Evolutionary conservation across 2,329 filamentous ascomycete genomes (phyloP), one percentile per base, ranked within the genome.

Genomic region (Albifimbria verrucaria): DNA sequence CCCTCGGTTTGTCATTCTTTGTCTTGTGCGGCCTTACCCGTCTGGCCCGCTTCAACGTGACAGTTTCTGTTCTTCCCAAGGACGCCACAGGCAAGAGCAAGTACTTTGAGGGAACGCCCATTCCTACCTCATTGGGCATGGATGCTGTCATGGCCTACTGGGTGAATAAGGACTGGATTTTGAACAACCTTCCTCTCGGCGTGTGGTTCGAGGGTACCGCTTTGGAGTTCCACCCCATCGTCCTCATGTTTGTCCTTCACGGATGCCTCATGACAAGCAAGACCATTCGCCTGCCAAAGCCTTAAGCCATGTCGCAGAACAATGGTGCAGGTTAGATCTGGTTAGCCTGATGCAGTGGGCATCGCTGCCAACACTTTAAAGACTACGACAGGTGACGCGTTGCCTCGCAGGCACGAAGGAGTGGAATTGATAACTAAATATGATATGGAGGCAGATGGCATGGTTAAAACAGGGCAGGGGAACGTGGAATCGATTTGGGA

Each of bases 41-140:
- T 48, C 85, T 99, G 11, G 94, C 94, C 45, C 89, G 94, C 59
- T 99, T 99, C 85, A 99, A 99, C 72, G 94, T 99, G 49, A 97
- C 94, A 11, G 92, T 94, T 36, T 81, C 86, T 32, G 86, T 87
- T 61, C 83, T 99, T 12, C 94, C 94, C 57, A 97, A 97, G 74
- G 94, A 99, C 69, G 88, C 86, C 48, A 84, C 82, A 0, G 94
- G 94, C 62, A 99, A 99, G 77, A 91, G 89, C 55, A 83, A 89
- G 67, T 99, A 96, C 75, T 99, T 99, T 63, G 94, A 99, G 75
- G 94, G 94, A 62, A 96, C 93, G 0, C 94, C 94, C 1, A 97
- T 97, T 64, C 94, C 94, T 1, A 97, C 92, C 3, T 92, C 89
- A 22, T 77, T 97, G 22, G 86, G 81, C 2, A 85, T 96, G 61